Evolutionary conservation across 164 flowering plant genomes (phyloP), one percentile per base, ranked within the genome.

Genomic region (Houttuynia cordata): DNA sequence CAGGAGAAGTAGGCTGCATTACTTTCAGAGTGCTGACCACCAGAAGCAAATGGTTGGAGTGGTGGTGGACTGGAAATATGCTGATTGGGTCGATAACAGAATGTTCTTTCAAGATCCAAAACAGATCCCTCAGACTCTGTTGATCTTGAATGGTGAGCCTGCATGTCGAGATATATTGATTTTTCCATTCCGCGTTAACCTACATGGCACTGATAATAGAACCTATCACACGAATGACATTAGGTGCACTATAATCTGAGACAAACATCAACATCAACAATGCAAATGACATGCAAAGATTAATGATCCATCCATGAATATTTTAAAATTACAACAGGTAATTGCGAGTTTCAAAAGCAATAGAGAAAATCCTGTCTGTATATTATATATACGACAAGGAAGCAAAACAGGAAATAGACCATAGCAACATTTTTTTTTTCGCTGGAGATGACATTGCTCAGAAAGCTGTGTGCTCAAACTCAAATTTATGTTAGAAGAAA

Each of bases 1-100:
- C 98, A 91, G 18, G 94, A 89, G 74, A 91, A 91, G 77, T 85
- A 87, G 57, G 96, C 88, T 53, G 98, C 95, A 78, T 80, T 88
- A 62, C 78, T 83, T 69, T 88, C 95, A 30, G 88, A 78, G 49
- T 71, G 83, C 75, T 88, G 97, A 61, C 83, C 86, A 64, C 75
- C 75, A 17, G 94, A 79, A 40, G 90, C 79, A 75, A 78, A 81
- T 37, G 79, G 80, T 67, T 91, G 90, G 56, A 82, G 74, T 54
- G 89, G n/a, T n/a, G n/a, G 68, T 14, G 98, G 80, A 72, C 84
- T 83, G 37, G 84, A 68, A 18, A 76, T 76, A 49, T 73, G 79
- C 7, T 76, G 54, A 68, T 79, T 80, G 24, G 70, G 76, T 64
- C 72, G 76, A 68, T 74, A 62, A 69, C 79, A 81, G 69, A 64